A percentile compares a stretch with the other conserved stretches of the same genome.
These are phyloP conservation scores for Aquilaria yunnanensis DNA, from an alignment of 345 rosid genomes.

Conservation along the genomic window DNA sequence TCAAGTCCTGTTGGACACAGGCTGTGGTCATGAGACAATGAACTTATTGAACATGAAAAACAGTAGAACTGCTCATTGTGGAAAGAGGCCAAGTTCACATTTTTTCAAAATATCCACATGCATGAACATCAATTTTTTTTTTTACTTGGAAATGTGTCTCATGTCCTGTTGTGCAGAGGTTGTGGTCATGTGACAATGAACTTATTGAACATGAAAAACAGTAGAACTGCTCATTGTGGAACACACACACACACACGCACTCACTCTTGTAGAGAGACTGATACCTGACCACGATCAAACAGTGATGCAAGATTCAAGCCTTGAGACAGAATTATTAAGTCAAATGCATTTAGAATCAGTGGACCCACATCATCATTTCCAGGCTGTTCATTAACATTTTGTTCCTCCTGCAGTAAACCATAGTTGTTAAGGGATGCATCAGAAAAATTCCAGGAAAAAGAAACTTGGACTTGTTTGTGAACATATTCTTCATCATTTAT, in stretches of 20 bases:
- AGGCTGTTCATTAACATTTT: constrained; percentile 35
- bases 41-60: not conserved
- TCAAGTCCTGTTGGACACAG: too few species aligned
- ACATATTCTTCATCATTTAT: too few species aligned
- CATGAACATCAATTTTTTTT: too few species aligned
- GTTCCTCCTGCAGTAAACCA: constrained; percentile 42
- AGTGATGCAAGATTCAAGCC: constrained; percentile 91
- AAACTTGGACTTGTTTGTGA: too few species aligned
- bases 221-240: not conserved
- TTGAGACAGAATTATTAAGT: constrained; percentile 84
- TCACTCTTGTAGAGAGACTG: not conserved
- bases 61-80: not conserved
- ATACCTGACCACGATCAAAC: constrained; percentile 88
- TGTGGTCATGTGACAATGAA: not conserved
- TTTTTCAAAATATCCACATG: too few species aligned
- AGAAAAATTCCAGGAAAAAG: too few species aligned
- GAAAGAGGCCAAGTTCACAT: not conserved
- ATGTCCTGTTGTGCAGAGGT: too few species aligned
- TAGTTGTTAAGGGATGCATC: not conserved
- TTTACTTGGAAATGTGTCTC: too few species aligned
- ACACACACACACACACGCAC: not conserved
- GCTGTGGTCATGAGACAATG: not conserved
- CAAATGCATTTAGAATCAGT: constrained; percentile 87
- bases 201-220: not conserved
- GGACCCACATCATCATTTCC: constrained; percentile 65